Evolutionary conservation across 345 rosid genomes (phyloP).

Genomic region (Corchorus olitorius): DNA sequence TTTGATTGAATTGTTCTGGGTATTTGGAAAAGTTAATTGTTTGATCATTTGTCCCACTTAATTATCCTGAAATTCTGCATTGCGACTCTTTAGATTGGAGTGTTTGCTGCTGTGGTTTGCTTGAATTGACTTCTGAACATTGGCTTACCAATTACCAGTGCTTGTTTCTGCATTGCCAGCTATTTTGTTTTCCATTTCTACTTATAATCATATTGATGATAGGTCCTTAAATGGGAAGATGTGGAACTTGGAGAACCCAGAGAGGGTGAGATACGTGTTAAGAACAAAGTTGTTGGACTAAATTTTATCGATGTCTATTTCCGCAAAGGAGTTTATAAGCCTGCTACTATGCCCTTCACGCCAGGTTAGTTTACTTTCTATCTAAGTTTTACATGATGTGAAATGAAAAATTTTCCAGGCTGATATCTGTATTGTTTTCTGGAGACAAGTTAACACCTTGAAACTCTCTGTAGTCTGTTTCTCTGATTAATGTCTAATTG

Average conservation of each 20-base stretch:
- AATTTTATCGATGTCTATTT: slow-evolving; percentile 84
- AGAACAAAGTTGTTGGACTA: slow-evolving; percentile 79
- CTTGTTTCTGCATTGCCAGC: not conserved
- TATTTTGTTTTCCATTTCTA: not conserved
- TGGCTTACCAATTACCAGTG: no score
- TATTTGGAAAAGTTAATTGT: not conserved
- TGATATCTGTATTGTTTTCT: not conserved
- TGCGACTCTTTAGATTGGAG: not conserved
- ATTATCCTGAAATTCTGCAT: not conserved
- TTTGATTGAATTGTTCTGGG: slow-evolving; percentile 3
- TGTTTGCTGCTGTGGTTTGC: not conserved
- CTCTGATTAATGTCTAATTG: not conserved
- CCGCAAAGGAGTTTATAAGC: slow-evolving; percentile 85
- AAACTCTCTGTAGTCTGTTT: not conserved
- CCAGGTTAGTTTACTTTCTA: slow-evolving; percentile 56
- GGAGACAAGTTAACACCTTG: not conserved
- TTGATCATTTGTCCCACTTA: not conserved
- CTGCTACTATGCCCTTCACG: slow-evolving; percentile 65
- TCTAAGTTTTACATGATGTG: not conserved
- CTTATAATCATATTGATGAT: not conserved
- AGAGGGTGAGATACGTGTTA: slow-evolving; percentile 82
- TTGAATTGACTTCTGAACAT: not conserved
- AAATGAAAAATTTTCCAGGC: not conserved
- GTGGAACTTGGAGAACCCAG: slow-evolving; percentile 84
- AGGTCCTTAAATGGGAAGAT: slow-evolving; percentile 96